Percentiles rank a stretch among this genome's conserved stretches.
Conservation (phyloP, 116 monocot genomes). For the Posidonia oceanica region DNA sequence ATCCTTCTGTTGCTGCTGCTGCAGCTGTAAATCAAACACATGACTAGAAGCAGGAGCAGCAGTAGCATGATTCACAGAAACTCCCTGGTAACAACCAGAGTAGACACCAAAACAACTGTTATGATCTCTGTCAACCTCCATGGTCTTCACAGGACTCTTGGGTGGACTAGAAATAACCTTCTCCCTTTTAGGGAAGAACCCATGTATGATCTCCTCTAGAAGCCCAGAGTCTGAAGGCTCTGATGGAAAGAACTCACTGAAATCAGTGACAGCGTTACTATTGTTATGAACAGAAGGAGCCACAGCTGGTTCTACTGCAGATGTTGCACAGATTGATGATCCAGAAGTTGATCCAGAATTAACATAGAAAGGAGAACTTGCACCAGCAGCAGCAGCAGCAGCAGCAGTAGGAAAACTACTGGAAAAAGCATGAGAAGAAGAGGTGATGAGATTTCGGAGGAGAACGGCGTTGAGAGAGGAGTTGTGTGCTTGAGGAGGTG, state of each 20-base stretch:
- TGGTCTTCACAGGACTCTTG: not conserved
- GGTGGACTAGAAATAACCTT: not conserved
- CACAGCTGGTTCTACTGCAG: not conserved
- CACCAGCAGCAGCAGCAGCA: not conserved
- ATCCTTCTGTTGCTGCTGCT: not conserved
- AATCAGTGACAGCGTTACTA: not conserved
- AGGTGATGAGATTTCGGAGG: constrained; percentile 28
- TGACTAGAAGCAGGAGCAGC: too few species aligned
- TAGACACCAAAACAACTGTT: too few species aligned
- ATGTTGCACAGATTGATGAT: not conserved
- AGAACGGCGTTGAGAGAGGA: constrained; percentile 29
- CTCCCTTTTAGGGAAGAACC: constrained; percentile 17
- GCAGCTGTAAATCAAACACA: too few species aligned
- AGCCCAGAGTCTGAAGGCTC: constrained; percentile 65
- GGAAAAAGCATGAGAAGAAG: constrained; percentile 1
- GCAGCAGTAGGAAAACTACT: not conserved
- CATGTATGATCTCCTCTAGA: constrained; percentile 45
- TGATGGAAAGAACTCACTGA: constrained; percentile 17
- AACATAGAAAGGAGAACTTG: not conserved
- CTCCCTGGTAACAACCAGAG: not conserved
- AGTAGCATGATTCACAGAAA: not conserved
- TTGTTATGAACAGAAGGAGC: not conserved
- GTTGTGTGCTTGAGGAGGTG: not conserved
- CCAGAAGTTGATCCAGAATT: not conserved
- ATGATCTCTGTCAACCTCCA: not conserved